Evolutionary conservation across 1,284 basidiomycete species (phyloP), one percentile per base, ranked within the genome.

Genomic region (Fomitopsis pinicola): DNA sequence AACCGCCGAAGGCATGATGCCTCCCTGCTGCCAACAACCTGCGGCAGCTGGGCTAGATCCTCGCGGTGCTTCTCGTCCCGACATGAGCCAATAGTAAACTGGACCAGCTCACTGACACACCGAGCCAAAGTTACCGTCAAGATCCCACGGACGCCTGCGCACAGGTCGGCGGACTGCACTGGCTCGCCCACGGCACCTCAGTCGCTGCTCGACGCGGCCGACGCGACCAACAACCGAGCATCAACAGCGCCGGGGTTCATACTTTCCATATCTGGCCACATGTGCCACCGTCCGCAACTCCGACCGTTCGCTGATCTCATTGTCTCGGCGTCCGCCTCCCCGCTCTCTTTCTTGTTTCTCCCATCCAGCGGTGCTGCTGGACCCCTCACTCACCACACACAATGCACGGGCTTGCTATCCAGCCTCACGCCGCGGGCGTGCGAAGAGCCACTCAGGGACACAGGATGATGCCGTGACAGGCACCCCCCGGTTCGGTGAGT

Each of bases 11-110:
- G 72, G 28, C 68, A 68, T 71, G 67, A 71, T 73, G 71, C 70
- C 68, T 68, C 69, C 35, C 68, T 75, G 73, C 70, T 72, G 66
- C 72, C 71, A 70, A 56, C 54, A 67, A 69, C 69, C 66, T 69
- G 69, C 70, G 72, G 71, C 71, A 72, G 70, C 72, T 70, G 74
- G 73, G 76, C 73, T 73, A 76, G 77, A 76, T 77, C 74, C 71
- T 71, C 62, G 67, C 72, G 72, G 63, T 72, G 75, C 72, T 72
- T 71, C 67, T 71, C 62, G 66, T 67, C 64, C 64, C 65, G 61
- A 67, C 62, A 75, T 63, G 60, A 62, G 65, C 64, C 58, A 59
- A 64, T 57, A 66, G 64, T 66, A 61, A 66, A 65, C 44, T 60
- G 64, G 66, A 66, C 65, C 66, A 67, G 63, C 33, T 30, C 19